These are phyloP conservation scores for Coniosporium apollinis DNA, from an alignment of 495 filamentous ascomycete species.

Conservation along the genomic window DNA sequence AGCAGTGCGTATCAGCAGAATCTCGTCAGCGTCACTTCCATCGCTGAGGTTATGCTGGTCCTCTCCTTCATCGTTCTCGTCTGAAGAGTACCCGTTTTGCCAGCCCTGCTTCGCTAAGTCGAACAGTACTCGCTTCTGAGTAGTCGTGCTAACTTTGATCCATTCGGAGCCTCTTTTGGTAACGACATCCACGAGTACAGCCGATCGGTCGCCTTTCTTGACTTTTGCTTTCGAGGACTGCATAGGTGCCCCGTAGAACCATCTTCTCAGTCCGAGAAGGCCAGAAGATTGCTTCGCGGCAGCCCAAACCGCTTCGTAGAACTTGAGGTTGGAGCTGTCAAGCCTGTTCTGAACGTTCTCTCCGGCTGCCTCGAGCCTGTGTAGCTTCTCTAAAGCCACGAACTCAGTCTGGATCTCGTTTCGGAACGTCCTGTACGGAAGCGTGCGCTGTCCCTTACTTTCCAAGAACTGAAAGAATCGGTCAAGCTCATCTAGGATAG, in stretches of 20 bases:
- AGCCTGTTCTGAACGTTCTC: conserved; percentile 13
- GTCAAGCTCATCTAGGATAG: too few relatives aligned
- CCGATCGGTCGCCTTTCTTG: neutral
- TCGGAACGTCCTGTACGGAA: too few relatives aligned
- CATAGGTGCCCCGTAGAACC: conserved; percentile 4
- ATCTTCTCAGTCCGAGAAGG: conserved; percentile 15
- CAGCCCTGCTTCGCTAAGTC: conserved; percentile 26
- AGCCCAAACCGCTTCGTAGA: conserved; percentile 20
- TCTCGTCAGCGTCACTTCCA: conserved; percentile 15
- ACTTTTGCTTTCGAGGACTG: neutral
- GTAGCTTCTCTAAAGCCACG: conserved; percentile 11
- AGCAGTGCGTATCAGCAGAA: conserved; percentile 37
- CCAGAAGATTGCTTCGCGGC: conserved; percentile 20
- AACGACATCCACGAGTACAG: conserved; percentile 19
- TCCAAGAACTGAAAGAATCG: too few relatives aligned
- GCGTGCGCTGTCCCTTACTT: too few relatives aligned
- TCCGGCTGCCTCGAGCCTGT: conserved; percentile 5
- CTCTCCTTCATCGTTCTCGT: conserved; percentile 25
- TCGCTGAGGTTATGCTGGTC: neutral
- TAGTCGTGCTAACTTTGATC: conserved; percentile 21
- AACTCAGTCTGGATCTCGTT: conserved; percentile 18
- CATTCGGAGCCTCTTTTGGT: conserved; percentile 18
- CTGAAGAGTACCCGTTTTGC: conserved; percentile 13
- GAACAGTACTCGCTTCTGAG: conserved; percentile 20
- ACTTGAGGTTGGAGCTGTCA: conserved; percentile 21